Conservation (phyloP, 2,329 filamentous ascomycete genomes). For the Beauveria sp. region DNA sequence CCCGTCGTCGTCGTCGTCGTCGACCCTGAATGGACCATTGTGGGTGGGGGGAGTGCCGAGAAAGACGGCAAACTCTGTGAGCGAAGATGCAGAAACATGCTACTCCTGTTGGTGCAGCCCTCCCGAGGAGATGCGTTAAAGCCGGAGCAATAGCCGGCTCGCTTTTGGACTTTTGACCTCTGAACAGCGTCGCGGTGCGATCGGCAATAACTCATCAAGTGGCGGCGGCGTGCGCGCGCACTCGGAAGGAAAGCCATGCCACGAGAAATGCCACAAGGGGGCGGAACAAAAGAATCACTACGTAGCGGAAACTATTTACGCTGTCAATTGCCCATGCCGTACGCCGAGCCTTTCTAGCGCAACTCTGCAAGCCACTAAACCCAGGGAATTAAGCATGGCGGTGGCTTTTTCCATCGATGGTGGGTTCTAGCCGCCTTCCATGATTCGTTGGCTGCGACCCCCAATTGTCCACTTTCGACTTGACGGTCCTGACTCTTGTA, state of each 20-base stretch:
- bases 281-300: background rate
- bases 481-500: background rate
- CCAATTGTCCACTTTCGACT: background rate
- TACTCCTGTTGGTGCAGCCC: background rate
- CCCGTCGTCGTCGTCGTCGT: background rate
- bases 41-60: background rate
- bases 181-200: background rate
- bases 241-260: background rate
- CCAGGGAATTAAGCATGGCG: background rate
- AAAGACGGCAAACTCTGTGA: background rate
- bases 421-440: background rate
- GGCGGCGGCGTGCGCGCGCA: background rate
- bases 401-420: background rate
- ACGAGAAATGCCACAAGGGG: background rate
- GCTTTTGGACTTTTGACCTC: background rate
- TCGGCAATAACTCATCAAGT: background rate
- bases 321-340: slow-evolving; percentile 1
- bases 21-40: background rate
- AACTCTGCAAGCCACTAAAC: background rate
- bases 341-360: slow-evolving; percentile 5
- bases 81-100: background rate
- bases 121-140: background rate
- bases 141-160: background rate
- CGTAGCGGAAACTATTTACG: background rate
- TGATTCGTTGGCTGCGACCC: background rate